A percentile compares a stretch with the other conserved stretches of the same genome.
Conservation (phyloP, 345 rosid species). For the Citropsis articulata region DNA sequence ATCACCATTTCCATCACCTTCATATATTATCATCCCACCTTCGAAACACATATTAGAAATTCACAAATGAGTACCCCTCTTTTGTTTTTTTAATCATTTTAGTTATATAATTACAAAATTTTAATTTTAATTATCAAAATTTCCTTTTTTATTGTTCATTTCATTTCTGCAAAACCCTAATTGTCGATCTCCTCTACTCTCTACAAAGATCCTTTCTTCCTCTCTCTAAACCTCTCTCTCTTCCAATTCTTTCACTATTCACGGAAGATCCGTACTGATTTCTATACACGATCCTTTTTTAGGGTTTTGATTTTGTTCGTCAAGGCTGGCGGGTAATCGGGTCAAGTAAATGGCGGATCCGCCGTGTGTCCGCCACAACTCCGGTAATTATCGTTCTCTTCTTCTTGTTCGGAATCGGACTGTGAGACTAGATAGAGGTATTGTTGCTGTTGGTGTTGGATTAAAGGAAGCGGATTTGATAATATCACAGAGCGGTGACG, state of each 20-base stretch:
- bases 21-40: background rate
- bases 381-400: background rate
- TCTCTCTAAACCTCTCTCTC: background rate
- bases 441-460: constrained; percentile 6
- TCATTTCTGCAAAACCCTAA: constrained; percentile 43
- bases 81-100: background rate
- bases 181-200: constrained; percentile 13
- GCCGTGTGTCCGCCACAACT: constrained; percentile 46
- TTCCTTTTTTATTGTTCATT: background rate
- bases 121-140: background rate
- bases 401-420: background rate
- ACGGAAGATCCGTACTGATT: background rate
- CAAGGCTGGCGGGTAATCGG: constrained; percentile 40
- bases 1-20: background rate
- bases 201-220: background rate
- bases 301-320: constrained; percentile 25
- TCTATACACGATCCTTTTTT: background rate
- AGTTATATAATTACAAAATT: background rate
- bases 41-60: background rate
- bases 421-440: constrained; percentile 3
- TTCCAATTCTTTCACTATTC: background rate
- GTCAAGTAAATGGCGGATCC: constrained; percentile 68
- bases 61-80: background rate
- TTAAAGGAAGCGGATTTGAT: constrained; percentile 10
- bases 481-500: constrained; percentile 33